A percentile compares a stretch with the other conserved stretches of the same genome.
phyloP scores from a whole-genome alignment of 2,329 filamentous ascomycete genomes.

The Calonectria pauciramosa region DNA sequence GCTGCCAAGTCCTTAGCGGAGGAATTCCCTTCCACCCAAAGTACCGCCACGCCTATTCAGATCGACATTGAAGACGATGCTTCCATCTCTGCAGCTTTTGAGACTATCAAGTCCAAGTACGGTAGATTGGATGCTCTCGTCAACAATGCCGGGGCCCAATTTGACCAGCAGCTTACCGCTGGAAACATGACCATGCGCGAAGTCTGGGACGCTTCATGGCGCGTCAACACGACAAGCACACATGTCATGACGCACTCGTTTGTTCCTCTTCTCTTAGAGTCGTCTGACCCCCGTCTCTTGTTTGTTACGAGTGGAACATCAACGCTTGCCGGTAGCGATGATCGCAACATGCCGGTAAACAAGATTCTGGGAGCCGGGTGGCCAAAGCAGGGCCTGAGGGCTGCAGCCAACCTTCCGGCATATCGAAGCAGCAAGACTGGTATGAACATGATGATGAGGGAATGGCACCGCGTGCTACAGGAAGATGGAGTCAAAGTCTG shows the following conservation, averaged over 20 bases:
- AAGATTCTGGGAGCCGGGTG: slow-evolving; percentile 54
- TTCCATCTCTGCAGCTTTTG: slow-evolving; percentile 35
- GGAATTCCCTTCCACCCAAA: slow-evolving; percentile 4
- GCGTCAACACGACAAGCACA: slow-evolving; percentile 62
- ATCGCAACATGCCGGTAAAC: slow-evolving; percentile 43
- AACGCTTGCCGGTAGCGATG: slow-evolving; percentile 49
- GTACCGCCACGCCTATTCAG: slow-evolving; percentile 26
- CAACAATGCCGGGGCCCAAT: slow-evolving; percentile 53
- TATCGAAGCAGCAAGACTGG: slow-evolving; percentile 23
- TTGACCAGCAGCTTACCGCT: slow-evolving; percentile 51
- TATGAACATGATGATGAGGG: slow-evolving; percentile 25
- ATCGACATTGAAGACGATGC: slow-evolving; percentile 34
- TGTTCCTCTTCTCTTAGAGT: slow-evolving; percentile 56
- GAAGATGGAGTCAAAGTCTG: slow-evolving; percentile 27
- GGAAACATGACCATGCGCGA: slow-evolving; percentile 52
- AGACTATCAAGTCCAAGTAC: slow-evolving; percentile 26
- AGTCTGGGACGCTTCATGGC: slow-evolving; percentile 57
- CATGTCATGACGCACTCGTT: slow-evolving; percentile 53
- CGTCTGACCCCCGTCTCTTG: slow-evolving; percentile 57
- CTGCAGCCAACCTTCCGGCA: background rate
- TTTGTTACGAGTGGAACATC: slow-evolving; percentile 60
- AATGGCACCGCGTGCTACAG: slow-evolving; percentile 13
- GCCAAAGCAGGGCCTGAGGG: slow-evolving; percentile 57
- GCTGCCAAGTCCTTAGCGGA: slow-evolving; percentile 20
- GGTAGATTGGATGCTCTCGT: slow-evolving; percentile 43